phyloP scores from a whole-genome alignment of 1,139 yeast genomes.

The Eremothecium cymbalariae region DNA sequence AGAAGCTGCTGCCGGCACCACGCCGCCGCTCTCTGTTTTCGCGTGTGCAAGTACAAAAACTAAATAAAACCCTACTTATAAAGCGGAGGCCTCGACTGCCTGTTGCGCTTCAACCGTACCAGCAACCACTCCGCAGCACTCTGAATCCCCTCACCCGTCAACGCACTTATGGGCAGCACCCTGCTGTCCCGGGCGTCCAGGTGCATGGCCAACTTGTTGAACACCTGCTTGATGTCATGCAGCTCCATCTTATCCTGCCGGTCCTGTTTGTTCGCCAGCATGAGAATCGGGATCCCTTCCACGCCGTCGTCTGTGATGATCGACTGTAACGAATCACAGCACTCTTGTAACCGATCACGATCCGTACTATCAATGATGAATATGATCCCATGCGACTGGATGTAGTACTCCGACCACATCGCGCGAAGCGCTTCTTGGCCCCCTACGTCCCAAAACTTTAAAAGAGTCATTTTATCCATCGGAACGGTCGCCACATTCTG shows the following conservation, averaged over 20 bases:
- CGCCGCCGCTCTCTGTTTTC: no score
- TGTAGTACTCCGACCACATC: slow-evolving; percentile 82
- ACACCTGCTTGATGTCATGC: slow-evolving; percentile 67
- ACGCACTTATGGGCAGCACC: slow-evolving; percentile 81
- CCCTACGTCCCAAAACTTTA: slow-evolving; percentile 94
- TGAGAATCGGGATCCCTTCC: slow-evolving; percentile 78
- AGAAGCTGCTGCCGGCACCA: no score
- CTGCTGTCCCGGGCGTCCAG: slow-evolving; percentile 86
- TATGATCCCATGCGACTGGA: slow-evolving; percentile 82
- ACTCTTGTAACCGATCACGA: slow-evolving; percentile 71
- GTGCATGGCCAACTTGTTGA: slow-evolving; percentile 71
- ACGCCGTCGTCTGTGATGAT: slow-evolving; percentile 45
- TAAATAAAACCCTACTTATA: slow-evolving; percentile 16
- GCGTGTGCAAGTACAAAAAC: no score
- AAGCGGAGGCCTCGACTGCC: slow-evolving; percentile 60
- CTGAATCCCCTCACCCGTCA: slow-evolving; percentile 75
- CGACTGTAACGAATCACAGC: slow-evolving; percentile 42
- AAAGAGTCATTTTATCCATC: slow-evolving; percentile 41
- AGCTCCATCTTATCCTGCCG: slow-evolving; percentile 74
- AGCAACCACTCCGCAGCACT: slow-evolving; percentile 89
- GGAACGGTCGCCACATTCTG: slow-evolving; percentile 57
- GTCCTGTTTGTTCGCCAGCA: slow-evolving; percentile 96
- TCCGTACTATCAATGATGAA: slow-evolving; percentile 91
- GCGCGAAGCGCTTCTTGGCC: slow-evolving; percentile 79
- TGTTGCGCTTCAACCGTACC: slow-evolving; percentile 68